phyloP scores from a whole-genome alignment of 2,329 filamentous ascomycete genomes.

The Hyphodiscus sp. region DNA sequence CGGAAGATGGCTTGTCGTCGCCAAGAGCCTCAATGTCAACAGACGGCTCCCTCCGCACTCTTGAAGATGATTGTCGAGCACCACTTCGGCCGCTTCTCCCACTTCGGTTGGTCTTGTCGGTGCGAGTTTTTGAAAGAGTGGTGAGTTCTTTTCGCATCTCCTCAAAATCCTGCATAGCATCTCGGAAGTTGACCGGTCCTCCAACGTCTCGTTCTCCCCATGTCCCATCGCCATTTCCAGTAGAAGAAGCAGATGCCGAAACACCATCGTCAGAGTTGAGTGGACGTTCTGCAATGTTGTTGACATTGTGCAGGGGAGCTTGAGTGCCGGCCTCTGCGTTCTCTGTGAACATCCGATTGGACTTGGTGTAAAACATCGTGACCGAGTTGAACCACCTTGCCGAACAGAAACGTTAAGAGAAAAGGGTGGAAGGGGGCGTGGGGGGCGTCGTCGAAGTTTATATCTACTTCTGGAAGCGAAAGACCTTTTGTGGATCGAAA shows the following conservation, averaged over 20 bases:
- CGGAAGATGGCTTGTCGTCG: conserved; percentile 31
- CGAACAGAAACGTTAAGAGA: neutral
- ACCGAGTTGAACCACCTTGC: neutral
- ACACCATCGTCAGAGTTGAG: conserved; percentile 8
- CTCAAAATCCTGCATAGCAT: conserved; percentile 54
- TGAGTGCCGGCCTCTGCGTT: conserved; percentile 11
- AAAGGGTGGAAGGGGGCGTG: neutral
- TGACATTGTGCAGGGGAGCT: conserved; percentile 22
- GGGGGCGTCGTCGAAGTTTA: neutral
- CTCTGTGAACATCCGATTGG: conserved; percentile 21
- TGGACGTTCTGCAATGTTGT: conserved; percentile 9
- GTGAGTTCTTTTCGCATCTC: conserved; percentile 49
- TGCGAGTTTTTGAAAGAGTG: conserved; percentile 39
- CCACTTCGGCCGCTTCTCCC: conserved; percentile 1
- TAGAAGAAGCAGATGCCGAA: conserved; percentile 6
- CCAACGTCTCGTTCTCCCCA: conserved; percentile 59
- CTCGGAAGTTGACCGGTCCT: conserved; percentile 42
- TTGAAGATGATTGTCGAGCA: conserved; percentile 1
- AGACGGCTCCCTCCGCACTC: conserved; percentile 9
- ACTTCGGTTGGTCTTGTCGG: conserved; percentile 13
- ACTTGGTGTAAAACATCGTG: conserved; percentile 23
- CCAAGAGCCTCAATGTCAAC: conserved; percentile 20
- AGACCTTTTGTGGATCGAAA: neutral
- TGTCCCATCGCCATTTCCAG: conserved; percentile 38
- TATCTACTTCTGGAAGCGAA: neutral